Percentiles rank a stretch among this genome's conserved stretches.
Evolutionary conservation across 352 stramenopile species (phyloP).

Genomic region (Pythium brachiatum): DNA sequence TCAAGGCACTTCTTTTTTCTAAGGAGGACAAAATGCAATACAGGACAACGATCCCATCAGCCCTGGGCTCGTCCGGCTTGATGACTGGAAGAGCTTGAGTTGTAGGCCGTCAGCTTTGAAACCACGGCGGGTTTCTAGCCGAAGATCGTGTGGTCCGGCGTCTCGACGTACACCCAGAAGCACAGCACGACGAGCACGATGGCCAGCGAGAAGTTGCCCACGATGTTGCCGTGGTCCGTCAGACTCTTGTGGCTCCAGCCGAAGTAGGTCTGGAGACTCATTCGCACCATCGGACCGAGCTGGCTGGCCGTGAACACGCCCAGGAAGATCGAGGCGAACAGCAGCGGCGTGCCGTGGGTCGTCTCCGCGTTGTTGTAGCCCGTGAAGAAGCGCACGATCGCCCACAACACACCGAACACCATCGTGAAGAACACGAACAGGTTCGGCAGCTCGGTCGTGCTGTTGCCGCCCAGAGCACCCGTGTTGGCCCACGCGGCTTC

Average conservation of each 20-base stretch:
- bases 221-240: conserved; percentile 87
- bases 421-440: conserved; percentile 77
- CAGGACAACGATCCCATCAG: neutral
- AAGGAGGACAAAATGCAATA: neutral
- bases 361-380: conserved; percentile 71
- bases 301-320: conserved; percentile 77
- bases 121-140: conserved; percentile 20
- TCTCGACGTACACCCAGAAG: conserved; percentile 81
- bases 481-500: conserved; percentile 75
- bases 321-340: conserved; percentile 68
- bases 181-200: conserved; percentile 67
- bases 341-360: conserved; percentile 73
- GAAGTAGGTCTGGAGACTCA: conserved; percentile 88
- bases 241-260: conserved; percentile 87
- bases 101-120: too few relatives aligned
- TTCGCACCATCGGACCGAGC: conserved; percentile 72
- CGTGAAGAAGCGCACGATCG: conserved; percentile 78
- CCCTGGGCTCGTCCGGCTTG: too few relatives aligned
- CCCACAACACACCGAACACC: conserved; percentile 74
- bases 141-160: conserved; percentile 44
- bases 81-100: too few relatives aligned
- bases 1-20: neutral
- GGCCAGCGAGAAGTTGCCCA: conserved; percentile 77
- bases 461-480: conserved; percentile 55
- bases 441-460: conserved; percentile 75